Percentiles rank a stretch among this genome's conserved stretches.
Evolutionary conservation across 2,329 filamentous ascomycete species (phyloP).

Genomic region (Fusarium veterinarium): DNA sequence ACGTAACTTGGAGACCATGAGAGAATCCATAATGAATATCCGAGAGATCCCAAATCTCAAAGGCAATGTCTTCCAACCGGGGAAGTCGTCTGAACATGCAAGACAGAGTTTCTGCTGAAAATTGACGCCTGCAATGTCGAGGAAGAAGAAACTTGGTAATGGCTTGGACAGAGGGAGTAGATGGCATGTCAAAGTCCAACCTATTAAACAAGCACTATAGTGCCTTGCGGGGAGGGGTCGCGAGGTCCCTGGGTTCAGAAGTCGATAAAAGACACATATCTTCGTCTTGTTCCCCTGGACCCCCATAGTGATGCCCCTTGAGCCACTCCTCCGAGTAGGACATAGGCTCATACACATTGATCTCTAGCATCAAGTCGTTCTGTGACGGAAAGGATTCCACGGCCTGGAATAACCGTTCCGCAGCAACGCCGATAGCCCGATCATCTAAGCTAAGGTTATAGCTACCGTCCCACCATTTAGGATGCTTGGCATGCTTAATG

Average conservation of each 20-base stretch:
- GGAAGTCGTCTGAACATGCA: neutral
- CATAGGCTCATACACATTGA: neutral
- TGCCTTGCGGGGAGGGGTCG: no score
- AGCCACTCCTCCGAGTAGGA: neutral
- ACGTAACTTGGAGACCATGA: no score
- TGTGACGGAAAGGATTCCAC: neutral
- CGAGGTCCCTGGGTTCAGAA: no score
- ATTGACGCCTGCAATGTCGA: neutral
- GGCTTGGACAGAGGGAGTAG: neutral
- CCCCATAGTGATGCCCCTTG: neutral
- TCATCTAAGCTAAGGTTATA: fast-evolving
- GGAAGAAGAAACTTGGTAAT: neutral
- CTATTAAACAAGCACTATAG: fast-evolving
- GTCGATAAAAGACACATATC: neutral
- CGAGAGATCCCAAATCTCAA: neutral
- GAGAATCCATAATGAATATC: neutral
- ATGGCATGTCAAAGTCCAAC: neutral
- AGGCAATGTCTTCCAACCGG: neutral
- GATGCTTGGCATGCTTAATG: neutral
- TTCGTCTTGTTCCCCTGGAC: neutral
- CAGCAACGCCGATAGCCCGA: neutral
- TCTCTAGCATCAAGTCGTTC: neutral
- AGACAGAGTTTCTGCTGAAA: neutral
- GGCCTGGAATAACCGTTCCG: fast-evolving
- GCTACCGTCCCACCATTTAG: no score